Evolutionary conservation across 2,329 filamentous ascomycete species (phyloP).

Genomic region (Phaeomoniella chlamydospora): DNA sequence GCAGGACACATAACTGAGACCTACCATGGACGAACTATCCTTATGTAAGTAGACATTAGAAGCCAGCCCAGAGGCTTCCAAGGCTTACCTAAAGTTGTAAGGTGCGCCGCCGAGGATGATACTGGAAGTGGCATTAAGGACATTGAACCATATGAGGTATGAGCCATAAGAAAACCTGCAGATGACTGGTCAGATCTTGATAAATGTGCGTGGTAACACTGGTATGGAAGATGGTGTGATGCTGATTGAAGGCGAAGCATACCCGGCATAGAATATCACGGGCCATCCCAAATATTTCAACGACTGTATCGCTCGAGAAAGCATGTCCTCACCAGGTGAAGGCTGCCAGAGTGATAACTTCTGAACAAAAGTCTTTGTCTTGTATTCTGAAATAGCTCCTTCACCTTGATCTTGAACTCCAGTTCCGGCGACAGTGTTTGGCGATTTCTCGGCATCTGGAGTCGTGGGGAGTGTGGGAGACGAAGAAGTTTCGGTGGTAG

Average conservation of each 20-base stretch:
- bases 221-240: no score
- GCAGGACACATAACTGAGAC: conserved; percentile 22
- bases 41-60: no score
- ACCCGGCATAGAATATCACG: conserved; percentile 20
- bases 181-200: background rate
- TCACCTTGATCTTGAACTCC: background rate
- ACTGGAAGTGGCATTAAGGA: conserved; percentile 23
- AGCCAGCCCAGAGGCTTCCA: no score
- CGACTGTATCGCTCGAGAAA: conserved; percentile 4
- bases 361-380: conserved; percentile 6
- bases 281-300: conserved; percentile 1
- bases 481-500: conserved; percentile 2
- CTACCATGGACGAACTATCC: conserved; percentile 20
- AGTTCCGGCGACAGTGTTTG: background rate
- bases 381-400: background rate
- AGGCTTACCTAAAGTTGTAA: conserved; percentile 20
- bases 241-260: no score
- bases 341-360: conserved; percentile 7
- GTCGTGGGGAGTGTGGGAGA: conserved; percentile 3
- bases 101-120: conserved; percentile 19
- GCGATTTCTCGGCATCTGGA: conserved; percentile 4
- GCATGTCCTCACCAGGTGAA: conserved; percentile 4
- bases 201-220: no score
- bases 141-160: conserved; percentile 24
- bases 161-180: conserved; percentile 17